Percentiles rank a stretch among this genome's conserved stretches.
These are phyloP conservation scores for Anaeromyces robustus DNA, from an alignment of 192 early-diverging fungal genomes.

Conservation along the genomic window DNA sequence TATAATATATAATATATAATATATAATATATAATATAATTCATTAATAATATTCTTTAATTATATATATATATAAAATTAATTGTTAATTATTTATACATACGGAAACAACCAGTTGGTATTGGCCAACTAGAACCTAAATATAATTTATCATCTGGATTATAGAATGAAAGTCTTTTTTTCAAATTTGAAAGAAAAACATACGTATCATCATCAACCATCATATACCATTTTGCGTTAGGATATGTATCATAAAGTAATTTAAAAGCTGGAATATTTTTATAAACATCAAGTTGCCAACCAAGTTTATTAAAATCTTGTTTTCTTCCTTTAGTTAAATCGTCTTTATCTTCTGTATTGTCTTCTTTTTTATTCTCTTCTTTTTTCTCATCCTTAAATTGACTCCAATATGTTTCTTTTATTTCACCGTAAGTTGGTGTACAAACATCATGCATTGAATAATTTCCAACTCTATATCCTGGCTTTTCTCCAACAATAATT, in stretches of 20 bases:
- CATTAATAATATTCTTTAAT: too few species aligned
- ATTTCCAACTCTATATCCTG: conserved; percentile 19
- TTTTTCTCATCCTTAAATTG: too few species aligned
- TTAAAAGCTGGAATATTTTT: conserved; percentile 25
- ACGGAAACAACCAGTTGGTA: conserved; percentile 7
- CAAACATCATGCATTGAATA: conserved; percentile 25
- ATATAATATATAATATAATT: too few species aligned
- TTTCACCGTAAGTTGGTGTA: not conserved
- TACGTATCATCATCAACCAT: conserved; percentile 54
- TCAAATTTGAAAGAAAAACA: conserved; percentile 31
- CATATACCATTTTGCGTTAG: conserved; percentile 40
- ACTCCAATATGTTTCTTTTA: too few species aligned
- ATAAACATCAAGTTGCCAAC: conserved; percentile 22
- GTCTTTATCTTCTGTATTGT: too few species aligned
- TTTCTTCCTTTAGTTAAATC: too few species aligned
- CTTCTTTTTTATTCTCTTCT: too few species aligned
- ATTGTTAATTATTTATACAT: too few species aligned
- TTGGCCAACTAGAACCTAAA: conserved; percentile 12
- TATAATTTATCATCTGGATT: conserved; percentile 20
- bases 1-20: too few species aligned
- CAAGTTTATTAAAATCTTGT: not conserved
- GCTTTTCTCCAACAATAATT: conserved; percentile 30
- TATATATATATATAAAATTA: too few species aligned
- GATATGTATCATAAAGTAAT: conserved; percentile 20
- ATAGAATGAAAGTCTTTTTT: conserved; percentile 7